phyloP scores from a whole-genome alignment of 2,329 filamentous ascomycete species.

The Blastomyces gilchristii region DNA sequence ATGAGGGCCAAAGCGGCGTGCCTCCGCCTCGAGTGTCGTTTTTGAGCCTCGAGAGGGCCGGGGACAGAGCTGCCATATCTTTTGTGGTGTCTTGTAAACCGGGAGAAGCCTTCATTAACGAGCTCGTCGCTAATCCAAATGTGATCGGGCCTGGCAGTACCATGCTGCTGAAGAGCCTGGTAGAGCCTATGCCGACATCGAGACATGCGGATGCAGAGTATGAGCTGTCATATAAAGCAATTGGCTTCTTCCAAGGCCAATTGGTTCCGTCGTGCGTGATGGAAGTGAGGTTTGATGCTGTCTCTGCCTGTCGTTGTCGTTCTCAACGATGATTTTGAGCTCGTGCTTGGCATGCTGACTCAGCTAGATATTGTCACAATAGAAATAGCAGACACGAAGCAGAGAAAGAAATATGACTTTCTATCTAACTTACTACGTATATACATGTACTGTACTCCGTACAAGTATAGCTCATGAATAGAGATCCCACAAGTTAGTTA shows the following conservation, averaged over 20 bases:
- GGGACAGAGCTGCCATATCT: slow-evolving; percentile 52
- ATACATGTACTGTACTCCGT: too few species aligned
- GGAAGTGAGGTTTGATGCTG: background rate
- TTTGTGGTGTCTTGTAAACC: slow-evolving; percentile 36
- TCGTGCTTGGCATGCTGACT: slow-evolving; percentile 2
- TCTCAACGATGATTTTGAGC: background rate
- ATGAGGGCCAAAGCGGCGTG: slow-evolving; percentile 41
- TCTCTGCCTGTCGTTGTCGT: background rate
- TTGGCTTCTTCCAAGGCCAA: background rate
- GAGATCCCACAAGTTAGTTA: too few species aligned
- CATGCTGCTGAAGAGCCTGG: slow-evolving; percentile 26
- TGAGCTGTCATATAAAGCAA: slow-evolving; percentile 9
- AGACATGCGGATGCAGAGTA: slow-evolving; percentile 29
- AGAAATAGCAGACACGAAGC: too few species aligned
- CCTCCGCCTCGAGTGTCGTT: slow-evolving; percentile 45
- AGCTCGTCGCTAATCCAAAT: slow-evolving; percentile 40
- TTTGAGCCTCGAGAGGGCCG: slow-evolving; percentile 52
- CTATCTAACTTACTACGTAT: too few species aligned
- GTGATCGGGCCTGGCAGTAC: slow-evolving; percentile 21
- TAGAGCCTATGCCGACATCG: slow-evolving; percentile 34
- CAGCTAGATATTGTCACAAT: background rate
- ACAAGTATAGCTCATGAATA: too few species aligned
- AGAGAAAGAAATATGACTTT: too few species aligned
- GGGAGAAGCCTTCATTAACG: slow-evolving; percentile 39
- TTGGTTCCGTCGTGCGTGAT: background rate